Percentiles rank a stretch among this genome's conserved stretches.
Evolutionary conservation across 257 asterid species (phyloP).

Genomic region (Pogostemon cablin): DNA sequence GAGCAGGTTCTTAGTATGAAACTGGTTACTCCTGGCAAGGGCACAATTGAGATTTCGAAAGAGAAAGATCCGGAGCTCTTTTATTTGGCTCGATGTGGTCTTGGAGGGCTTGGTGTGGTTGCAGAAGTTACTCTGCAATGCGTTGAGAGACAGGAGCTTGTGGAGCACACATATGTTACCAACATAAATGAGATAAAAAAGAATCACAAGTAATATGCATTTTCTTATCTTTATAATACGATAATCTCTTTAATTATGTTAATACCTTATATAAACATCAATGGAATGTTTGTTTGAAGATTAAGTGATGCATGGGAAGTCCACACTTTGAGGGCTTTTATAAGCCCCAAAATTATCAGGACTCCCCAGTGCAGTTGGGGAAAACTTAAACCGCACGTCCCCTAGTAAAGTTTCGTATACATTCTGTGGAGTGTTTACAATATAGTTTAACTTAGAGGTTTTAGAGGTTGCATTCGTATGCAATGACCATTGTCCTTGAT

Average conservation of each 20-base stretch:
- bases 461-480: neutral
- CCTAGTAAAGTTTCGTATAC: neutral
- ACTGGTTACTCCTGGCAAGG: conserved; percentile 88
- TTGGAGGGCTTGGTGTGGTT: conserved; percentile 98
- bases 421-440: neutral
- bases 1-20: conserved; percentile 98
- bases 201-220: conserved; percentile 76
- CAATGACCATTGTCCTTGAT: neutral
- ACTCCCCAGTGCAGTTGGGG: no score
- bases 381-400: neutral
- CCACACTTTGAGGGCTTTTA: neutral
- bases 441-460: neutral
- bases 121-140: conserved; percentile 96
- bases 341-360: neutral
- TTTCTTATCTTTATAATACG: conserved; percentile 27
- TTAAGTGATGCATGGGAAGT: neutral
- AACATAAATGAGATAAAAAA: conserved; percentile 76
- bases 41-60: conserved; percentile 79
- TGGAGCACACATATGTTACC: conserved; percentile 84
- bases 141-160: conserved; percentile 91
- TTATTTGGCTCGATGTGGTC: conserved; percentile 95
- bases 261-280: conserved; percentile 8
- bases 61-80: conserved; percentile 91
- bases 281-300: neutral
- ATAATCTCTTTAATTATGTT: conserved; percentile 8